These are phyloP conservation scores for Skeletonema potamos DNA, from an alignment of 108 stramenopile genomes.

Conservation along the genomic window DNA sequence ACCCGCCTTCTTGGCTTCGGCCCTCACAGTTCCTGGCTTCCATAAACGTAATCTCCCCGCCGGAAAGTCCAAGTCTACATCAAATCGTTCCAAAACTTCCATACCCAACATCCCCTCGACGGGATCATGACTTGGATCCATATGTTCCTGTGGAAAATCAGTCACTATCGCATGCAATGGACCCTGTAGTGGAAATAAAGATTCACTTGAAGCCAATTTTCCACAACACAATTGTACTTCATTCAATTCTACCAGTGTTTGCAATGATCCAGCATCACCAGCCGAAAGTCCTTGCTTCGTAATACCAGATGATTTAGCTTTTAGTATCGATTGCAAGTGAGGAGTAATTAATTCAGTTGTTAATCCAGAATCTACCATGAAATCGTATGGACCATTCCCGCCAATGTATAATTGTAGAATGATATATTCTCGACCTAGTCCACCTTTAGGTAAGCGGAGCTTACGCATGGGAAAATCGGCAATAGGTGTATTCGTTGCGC, in stretches of 20 bases:
- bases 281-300: constrained; percentile 55
- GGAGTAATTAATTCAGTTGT: constrained; percentile 83
- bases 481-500: background rate
- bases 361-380: constrained; percentile 80
- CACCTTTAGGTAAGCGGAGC: constrained; percentile 53
- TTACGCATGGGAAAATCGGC: constrained; percentile 35
- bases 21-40: constrained; percentile 51
- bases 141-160: constrained; percentile 81
- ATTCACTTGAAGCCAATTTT: constrained; percentile 12
- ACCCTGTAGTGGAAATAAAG: constrained; percentile 37
- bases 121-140: constrained; percentile 76
- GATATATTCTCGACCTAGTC: constrained; percentile 75
- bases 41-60: constrained; percentile 61
- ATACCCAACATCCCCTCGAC: constrained; percentile 85
- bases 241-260: constrained; percentile 50
- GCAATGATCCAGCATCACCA: constrained; percentile 36
- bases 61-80: constrained; percentile 81
- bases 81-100: constrained; percentile 71
- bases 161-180: constrained; percentile 70
- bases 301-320: constrained; percentile 15
- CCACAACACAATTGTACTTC: constrained; percentile 62
- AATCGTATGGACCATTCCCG: constrained; percentile 72
- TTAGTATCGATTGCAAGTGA: constrained; percentile 49
- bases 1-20: constrained; percentile 27
- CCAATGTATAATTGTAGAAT: constrained; percentile 59